Conservation (phyloP, 2,329 filamentous ascomycete species). For the Zarea fungicola region DNA sequence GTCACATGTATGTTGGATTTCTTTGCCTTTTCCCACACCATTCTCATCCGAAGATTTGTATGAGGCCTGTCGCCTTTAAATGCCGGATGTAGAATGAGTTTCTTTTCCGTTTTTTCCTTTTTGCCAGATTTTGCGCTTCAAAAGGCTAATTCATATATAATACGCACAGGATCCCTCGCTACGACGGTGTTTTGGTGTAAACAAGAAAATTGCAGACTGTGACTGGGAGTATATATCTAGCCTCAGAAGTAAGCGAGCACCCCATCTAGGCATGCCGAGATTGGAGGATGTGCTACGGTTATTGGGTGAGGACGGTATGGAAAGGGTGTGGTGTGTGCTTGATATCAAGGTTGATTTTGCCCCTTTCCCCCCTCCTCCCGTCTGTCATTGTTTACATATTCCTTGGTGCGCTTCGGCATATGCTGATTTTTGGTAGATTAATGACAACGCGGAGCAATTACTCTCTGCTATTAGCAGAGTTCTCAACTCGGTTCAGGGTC, state of each 20-base stretch:
- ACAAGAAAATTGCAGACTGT: constrained; percentile 67
- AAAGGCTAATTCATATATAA: neutral
- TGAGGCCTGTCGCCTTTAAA: too few relatives aligned
- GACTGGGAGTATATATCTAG: constrained; percentile 69
- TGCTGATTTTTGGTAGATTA: neutral
- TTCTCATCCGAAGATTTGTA: neutral
- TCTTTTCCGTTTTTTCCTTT: too few relatives aligned
- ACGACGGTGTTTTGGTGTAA: constrained; percentile 75
- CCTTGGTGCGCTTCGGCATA: too few relatives aligned
- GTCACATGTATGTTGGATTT: constrained; percentile 59
- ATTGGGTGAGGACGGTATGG: constrained; percentile 57
- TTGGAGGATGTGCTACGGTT: constrained; percentile 70
- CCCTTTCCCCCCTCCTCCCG: neutral
- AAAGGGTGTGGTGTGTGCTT: constrained; percentile 73
- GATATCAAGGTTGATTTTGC: constrained; percentile 75
- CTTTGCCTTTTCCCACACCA: neutral
- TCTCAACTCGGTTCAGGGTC: constrained; percentile 46
- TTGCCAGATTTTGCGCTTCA: too few relatives aligned
- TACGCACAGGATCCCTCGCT: constrained; percentile 68
- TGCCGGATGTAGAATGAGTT: too few relatives aligned
- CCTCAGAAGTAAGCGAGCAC: constrained; percentile 61
- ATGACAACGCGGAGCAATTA: constrained; percentile 63
- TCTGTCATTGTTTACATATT: neutral
- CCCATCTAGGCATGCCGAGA: constrained; percentile 67
- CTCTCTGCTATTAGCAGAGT: constrained; percentile 63